phyloP scores from a whole-genome alignment of 441 rosid species.

The Dalechampia spathulata region DNA sequence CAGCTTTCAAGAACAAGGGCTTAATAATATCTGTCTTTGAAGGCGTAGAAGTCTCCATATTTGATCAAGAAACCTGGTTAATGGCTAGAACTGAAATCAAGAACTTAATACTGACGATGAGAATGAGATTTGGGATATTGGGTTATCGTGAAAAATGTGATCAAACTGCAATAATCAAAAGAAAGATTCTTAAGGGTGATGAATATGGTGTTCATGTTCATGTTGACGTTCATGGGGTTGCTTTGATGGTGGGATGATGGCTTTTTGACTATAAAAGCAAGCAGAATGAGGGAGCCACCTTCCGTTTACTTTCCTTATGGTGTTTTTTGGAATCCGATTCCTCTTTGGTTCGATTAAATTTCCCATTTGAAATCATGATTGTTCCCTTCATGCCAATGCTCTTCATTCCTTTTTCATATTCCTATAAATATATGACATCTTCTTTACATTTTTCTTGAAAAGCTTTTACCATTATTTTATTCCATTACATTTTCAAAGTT shows the following conservation, averaged over 20 bases:
- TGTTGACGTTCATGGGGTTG: conserved; percentile 28
- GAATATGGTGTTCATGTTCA: conserved; percentile 21
- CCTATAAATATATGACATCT: no score
- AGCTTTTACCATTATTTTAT: no score
- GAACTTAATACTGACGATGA: not conserved
- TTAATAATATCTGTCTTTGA: conserved; percentile 32
- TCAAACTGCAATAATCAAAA: conserved; percentile 7
- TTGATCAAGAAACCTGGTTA: not conserved
- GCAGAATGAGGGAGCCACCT: no score
- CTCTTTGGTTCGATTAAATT: conserved; percentile 6
- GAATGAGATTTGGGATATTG: not conserved
- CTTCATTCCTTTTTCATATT: no score
- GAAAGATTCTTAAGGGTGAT: conserved; percentile 28
- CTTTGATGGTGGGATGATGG: conserved; percentile 16
- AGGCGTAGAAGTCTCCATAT: conserved; percentile 27
- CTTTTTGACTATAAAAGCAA: conserved; percentile 48
- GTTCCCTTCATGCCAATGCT: no score
- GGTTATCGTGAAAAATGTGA: not conserved
- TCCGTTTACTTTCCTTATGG: conserved; percentile 10
- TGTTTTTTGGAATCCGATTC: conserved; percentile 31
- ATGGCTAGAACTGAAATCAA: not conserved
- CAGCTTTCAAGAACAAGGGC: conserved; percentile 59
- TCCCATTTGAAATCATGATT: not conserved
- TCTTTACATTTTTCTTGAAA: no score
- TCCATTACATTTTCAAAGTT: no score